Base-by-base conservation (phyloP, 2,329 filamentous ascomycete genomes). In the Botryotinia convoluta region DNA sequence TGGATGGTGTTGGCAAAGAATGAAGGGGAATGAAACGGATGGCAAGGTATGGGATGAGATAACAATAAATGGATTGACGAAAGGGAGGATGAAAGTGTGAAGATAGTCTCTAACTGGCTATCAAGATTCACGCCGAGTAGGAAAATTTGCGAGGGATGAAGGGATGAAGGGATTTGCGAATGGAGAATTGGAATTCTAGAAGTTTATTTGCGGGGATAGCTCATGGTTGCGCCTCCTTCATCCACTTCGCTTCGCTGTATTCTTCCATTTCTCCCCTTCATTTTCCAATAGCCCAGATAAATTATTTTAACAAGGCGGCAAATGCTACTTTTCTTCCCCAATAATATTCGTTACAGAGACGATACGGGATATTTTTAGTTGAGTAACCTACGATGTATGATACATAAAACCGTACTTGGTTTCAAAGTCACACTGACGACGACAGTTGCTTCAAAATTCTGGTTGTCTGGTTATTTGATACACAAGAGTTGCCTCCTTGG, bases 121-220 rank as follows among this genome's bases (percentile, higher is more conserved):
- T 68, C 22, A 54, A 54, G 16, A 54, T 54, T 68, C 64, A 57
- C 45, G 45, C 65, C 65, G 65, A 69, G 65, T 69, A 69, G 65
- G 65, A 57, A 68, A 42, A 44, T 29, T 42, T 18, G 37, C 37
- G 35, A 68, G 48, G 20, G 48, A 54, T 54, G 48, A 51, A 51
- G 48, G 64, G 32, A 68, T 68, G 16, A 42, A 57, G 48, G 65
- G 26, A 42, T 35, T 48, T 65, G 62, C 42, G 42, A 35, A 65
- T 65, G 32, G 35, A 68, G 48, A 57, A 57, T 69, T 57, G n/a
- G 37, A 69, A 57, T 69, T 69, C 65, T 68, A 68, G 65, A 68
- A 68, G 65, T 26, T 42, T 68, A 68, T 57, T 54, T 68, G 64
- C 45, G 45, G 35, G 64, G 64, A 67, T 67, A 5, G 39, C 18